Conservation (phyloP, 192 early-diverging fungal genomes). For the Umbelopsis isabellina region DNA sequence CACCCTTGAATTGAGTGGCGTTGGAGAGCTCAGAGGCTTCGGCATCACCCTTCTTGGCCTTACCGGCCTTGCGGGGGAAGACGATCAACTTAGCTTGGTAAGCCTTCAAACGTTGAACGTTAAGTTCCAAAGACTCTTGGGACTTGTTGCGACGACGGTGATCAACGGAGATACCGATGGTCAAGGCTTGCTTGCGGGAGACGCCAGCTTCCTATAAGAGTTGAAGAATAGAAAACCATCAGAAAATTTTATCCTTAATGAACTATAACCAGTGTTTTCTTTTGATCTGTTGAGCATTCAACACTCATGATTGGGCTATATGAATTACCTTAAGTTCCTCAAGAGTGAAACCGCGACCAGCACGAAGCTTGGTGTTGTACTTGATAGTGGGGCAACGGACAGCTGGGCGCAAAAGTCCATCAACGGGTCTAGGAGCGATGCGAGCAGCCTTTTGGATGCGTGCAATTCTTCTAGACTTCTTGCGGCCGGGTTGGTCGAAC, state of each 20-base stretch:
- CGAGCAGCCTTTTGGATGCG: constrained; percentile 94
- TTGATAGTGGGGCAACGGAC: constrained; percentile 95
- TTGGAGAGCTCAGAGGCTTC: constrained; percentile 53
- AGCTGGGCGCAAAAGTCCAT: constrained; percentile 94
- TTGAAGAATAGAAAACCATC: constrained; percentile 11
- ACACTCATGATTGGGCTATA: neutral
- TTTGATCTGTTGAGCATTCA: neutral
- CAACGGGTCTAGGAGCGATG: constrained; percentile 95
- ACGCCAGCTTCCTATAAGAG: constrained; percentile 83
- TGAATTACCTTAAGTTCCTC: constrained; percentile 92
- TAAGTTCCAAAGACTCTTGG: constrained; percentile 89
- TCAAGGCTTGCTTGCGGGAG: constrained; percentile 88
- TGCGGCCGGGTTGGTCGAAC: constrained; percentile 97
- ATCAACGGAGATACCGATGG: constrained; percentile 96
- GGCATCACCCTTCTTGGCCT: constrained; percentile 81
- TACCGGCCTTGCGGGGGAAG: constrained; percentile 92
- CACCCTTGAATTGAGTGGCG: constrained; percentile 67
- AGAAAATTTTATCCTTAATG: neutral
- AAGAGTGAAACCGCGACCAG: constrained; percentile 96
- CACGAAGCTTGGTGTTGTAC: constrained; percentile 97
- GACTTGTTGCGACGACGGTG: constrained; percentile 96
- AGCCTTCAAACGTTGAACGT: constrained; percentile 91
- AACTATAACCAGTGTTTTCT: constrained; percentile 8
- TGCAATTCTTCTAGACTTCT: constrained; percentile 86
- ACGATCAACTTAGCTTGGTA: constrained; percentile 95